Base-by-base conservation (phyloP, 495 filamentous ascomycete species). In the Daldinia loculata region DNA sequence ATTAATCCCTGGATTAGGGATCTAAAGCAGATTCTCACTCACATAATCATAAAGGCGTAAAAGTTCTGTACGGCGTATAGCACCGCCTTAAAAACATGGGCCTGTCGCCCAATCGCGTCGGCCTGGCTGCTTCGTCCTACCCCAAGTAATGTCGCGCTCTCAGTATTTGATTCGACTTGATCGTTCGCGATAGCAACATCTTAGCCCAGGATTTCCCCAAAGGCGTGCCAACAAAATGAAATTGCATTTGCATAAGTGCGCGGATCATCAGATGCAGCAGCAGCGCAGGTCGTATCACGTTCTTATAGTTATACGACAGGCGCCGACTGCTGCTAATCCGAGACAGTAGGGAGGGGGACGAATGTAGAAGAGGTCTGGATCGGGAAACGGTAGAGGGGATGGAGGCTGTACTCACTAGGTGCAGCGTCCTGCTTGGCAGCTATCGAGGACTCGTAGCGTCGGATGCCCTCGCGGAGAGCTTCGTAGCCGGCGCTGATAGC, bases 31-130 rank as follows among this genome's bases (percentile, higher is more conserved):
- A 7, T 34, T 56, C 15, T 17, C 5, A 91, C 93, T 90, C 75
- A 98, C 95, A 99, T 99, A 74, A 99, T 96, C 82, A 99, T 98
- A 74, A 99, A 98, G 55, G 93, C 95, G 81, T 99, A 99, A 76
- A 98, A 99, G 61, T 94, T 95, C 85, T 99, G 95, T 38, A 93
- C 81, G 26, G 89, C 95, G 81, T 99, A 99, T 69, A 99, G 82
- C 19, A 87, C 79, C 34, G 92, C 90, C 84, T 97, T 92, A 72
- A 91, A 82, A 63, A 93, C 74, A 79, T 90, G 93, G n/a, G 88
- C 89, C 62, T 82, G 86, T 75, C 78, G 78, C 66, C 77, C 90
- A 85, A 89, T 84, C 83, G 79, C 72, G 7, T 61, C 66, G 53
- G 67, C 45, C 24, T 61, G 64, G 63, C 77, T 76, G 77, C 81